Base-by-base conservation (phyloP, 225 moss, liverwort and hornwort species). In the Sphagnum tenellum region DNA sequence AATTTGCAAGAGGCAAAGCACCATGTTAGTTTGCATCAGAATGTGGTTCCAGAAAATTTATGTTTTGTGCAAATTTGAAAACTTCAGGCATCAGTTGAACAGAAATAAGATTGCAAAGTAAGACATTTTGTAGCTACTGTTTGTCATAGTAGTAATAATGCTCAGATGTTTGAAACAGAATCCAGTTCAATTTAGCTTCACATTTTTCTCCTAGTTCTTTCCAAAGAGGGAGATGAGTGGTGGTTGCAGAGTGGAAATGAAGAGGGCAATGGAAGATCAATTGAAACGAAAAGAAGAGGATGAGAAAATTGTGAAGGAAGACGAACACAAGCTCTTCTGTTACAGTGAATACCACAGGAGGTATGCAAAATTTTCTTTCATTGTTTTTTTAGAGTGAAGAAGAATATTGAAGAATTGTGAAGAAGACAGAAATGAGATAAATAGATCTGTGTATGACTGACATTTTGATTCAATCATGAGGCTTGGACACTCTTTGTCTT, bases 231-330 rank as follows among this genome's bases (percentile, higher is more conserved):
- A 13, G 58, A 58, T 58, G 58, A 7, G 12, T 13, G 58, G 58
- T 58, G 58, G 6, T 61, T 61, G 61, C 46, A 58, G 61, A 46
- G 47, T 11, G 6, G 47, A 61, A 61, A 61, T 47, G 61, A 61
- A 61, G 47, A 45, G 47, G 61, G 61, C 61, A 9, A 61, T 61
- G 61, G 61, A 61, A 47, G 61, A 61, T 47, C 61, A 61, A 46
- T n/a, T 61, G 44, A 45, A n/a, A 12, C 8, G 47, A 8, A 61
- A 61, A 47, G 11, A 9, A 12, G 45, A 61, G 61, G 61, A 61
- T 61, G 45, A 7, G 8, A 46, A 61, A 47, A 45, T 46, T 11
- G 61, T 45, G 47, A 44, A 61, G 8, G 46, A 45, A n/a, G 61
- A 61, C 8, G 61, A 61, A n/a, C 61, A 61, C 6, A 61, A 61